Evolutionary conservation across 768 basidiomycete genomes (phyloP).

Genomic region (Hebeloma cylindrosporum): DNA sequence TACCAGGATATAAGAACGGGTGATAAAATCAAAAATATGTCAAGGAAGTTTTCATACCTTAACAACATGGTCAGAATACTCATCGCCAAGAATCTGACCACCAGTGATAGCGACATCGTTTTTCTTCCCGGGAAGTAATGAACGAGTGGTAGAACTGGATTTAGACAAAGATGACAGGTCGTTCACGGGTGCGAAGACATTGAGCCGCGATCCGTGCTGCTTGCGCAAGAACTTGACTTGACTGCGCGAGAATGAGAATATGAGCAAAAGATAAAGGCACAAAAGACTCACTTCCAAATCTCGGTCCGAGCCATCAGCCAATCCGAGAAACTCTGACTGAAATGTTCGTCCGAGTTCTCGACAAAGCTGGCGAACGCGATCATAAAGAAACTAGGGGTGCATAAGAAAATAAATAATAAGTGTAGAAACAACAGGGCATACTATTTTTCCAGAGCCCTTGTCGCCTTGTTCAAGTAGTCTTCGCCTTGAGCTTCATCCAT

Average conservation of each 20-base stretch:
- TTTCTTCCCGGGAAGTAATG: slow-evolving; percentile 64
- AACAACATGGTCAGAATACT: slow-evolving; percentile 93
- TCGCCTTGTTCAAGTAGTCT: slow-evolving; percentile 60
- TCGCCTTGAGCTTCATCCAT: slow-evolving; percentile 66
- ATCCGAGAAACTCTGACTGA: slow-evolving; percentile 71
- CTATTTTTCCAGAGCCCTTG: slow-evolving; percentile 87
- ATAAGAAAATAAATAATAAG: neutral
- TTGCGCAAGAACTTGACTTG: slow-evolving; percentile 87
- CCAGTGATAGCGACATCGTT: slow-evolving; percentile 76
- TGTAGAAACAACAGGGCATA: slow-evolving; percentile 28
- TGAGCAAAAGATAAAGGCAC: neutral
- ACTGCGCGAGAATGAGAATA: slow-evolving; percentile 28
- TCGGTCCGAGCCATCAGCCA: slow-evolving; percentile 90
- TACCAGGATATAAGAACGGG: slow-evolving; percentile 27
- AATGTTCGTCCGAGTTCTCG: slow-evolving; percentile 52
- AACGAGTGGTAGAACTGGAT: slow-evolving; percentile 55
- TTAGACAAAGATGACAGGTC: slow-evolving; percentile 84
- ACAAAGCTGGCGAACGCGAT: slow-evolving; percentile 93
- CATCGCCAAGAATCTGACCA: slow-evolving; percentile 88
- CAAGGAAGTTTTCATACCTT: slow-evolving; percentile 47
- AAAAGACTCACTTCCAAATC: slow-evolving; percentile 79
- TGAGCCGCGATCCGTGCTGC: slow-evolving; percentile 75
- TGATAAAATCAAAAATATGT: neutral
- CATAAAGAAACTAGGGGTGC: slow-evolving; percentile 74
- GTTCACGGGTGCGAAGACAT: slow-evolving; percentile 88